Conservation (phyloP, 345 rosid genomes). For the Cardiospermum halicacabum region DNA sequence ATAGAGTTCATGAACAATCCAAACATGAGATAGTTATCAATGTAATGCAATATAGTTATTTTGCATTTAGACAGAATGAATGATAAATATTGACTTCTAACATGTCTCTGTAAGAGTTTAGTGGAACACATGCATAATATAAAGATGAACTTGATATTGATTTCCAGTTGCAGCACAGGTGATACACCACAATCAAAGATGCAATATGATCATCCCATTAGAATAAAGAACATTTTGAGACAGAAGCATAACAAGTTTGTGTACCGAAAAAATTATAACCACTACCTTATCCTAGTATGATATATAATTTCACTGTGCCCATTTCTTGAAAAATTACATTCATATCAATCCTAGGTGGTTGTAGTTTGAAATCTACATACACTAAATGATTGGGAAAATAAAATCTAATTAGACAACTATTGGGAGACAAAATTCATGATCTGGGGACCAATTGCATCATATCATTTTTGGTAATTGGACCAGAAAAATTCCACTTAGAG, state of each 20-base stretch:
- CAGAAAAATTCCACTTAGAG: neutral
- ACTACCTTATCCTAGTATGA: neutral
- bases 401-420: too few relatives aligned
- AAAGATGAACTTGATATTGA: neutral
- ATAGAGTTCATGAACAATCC: conserved; percentile 7
- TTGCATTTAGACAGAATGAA: neutral
- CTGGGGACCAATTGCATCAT: neutral
- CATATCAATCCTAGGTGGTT: neutral
- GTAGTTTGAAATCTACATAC: neutral
- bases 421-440: too few relatives aligned
- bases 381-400: neutral
- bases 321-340: neutral
- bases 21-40: neutral
- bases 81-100: neutral
- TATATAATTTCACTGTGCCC: neutral
- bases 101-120: neutral
- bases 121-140: neutral
- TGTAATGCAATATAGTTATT: neutral
- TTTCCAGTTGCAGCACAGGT: neutral
- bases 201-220: neutral
- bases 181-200: neutral
- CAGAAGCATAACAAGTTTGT: neutral
- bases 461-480: too few relatives aligned
- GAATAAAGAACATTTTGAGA: neutral
- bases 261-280: neutral